phyloP scores from a whole-genome alignment of 2,329 filamentous ascomycete genomes.

The Penicillium glabrum region DNA sequence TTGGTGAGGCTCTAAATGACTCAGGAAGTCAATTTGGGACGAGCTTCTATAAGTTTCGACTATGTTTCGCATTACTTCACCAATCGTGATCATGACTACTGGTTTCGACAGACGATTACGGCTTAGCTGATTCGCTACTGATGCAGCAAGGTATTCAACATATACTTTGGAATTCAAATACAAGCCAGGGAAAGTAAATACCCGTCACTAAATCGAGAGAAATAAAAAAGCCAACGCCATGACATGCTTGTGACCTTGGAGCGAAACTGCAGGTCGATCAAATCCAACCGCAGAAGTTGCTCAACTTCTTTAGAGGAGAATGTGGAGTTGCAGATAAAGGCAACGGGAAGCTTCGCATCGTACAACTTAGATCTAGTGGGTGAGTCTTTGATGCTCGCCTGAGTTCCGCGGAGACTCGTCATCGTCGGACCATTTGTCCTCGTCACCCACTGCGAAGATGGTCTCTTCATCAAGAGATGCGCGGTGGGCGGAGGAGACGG shows the following conservation, averaged over 20 bases:
- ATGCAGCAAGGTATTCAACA: conserved; percentile 5
- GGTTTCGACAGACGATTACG: background rate
- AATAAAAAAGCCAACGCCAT: conserved; percentile 22
- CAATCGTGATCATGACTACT: background rate
- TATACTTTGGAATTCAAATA: conserved; percentile 3
- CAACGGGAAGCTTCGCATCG: background rate
- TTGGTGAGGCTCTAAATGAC: conserved; percentile 10
- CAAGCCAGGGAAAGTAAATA: conserved; percentile 11
- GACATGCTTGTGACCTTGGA: conserved; percentile 22
- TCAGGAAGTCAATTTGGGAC: conserved; percentile 1
- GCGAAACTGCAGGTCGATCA: background rate
- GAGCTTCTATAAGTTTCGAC: conserved; percentile 2
- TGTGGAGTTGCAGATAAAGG: background rate
- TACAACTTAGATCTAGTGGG: conserved; percentile 35
- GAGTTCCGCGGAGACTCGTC: conserved; percentile 56
- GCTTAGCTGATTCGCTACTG: background rate
- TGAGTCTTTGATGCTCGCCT: conserved; percentile 52
- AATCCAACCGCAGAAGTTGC: background rate
- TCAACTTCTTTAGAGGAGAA: conserved; percentile 2
- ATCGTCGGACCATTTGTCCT: conserved; percentile 75
- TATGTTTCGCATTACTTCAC: background rate
- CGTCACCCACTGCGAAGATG: conserved; percentile 82
- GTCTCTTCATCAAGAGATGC: conserved; percentile 82
- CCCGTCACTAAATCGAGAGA: conserved; percentile 8
- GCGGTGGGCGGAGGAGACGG: conserved; percentile 50